Evolutionary conservation across 768 basidiomycete species (phyloP).

Genomic region (Amanita rimosa): DNA sequence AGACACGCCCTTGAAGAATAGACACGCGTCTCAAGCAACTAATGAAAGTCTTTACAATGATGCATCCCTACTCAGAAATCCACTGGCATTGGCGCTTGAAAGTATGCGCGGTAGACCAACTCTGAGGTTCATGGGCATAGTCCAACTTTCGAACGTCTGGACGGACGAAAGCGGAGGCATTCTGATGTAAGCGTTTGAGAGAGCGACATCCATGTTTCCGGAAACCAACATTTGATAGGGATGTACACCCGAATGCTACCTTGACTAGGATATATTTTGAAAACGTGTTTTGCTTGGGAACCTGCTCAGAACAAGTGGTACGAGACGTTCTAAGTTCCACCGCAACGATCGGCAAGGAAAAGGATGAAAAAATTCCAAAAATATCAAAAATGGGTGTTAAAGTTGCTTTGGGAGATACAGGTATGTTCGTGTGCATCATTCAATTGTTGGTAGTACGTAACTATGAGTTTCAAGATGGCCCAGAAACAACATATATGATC

Average conservation of each 20-base stretch:
- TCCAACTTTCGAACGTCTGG: constrained; percentile 42
- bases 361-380: constrained; percentile 22
- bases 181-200: constrained; percentile 16
- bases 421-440: constrained; percentile 22
- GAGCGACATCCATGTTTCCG: neutral
- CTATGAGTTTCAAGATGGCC: constrained; percentile 34
- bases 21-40: neutral
- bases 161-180: constrained; percentile 47
- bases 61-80: constrained; percentile 43
- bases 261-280: constrained; percentile 61
- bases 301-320: constrained; percentile 9
- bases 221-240: constrained; percentile 25
- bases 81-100: constrained; percentile 61
- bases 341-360: neutral
- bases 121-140: constrained; percentile 44
- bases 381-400: constrained; percentile 35
- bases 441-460: neutral
- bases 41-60: neutral
- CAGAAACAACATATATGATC: constrained; percentile 58
- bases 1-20: constrained; percentile 22
- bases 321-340: neutral
- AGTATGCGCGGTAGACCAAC: constrained; percentile 70
- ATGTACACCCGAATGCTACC: constrained; percentile 56
- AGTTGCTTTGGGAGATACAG: constrained; percentile 58
- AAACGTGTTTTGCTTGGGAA: constrained; percentile 50